These are phyloP conservation scores for Carex myosuroides DNA, from an alignment of 176 grass and related monocot genomes.

Conservation along the genomic window DNA sequence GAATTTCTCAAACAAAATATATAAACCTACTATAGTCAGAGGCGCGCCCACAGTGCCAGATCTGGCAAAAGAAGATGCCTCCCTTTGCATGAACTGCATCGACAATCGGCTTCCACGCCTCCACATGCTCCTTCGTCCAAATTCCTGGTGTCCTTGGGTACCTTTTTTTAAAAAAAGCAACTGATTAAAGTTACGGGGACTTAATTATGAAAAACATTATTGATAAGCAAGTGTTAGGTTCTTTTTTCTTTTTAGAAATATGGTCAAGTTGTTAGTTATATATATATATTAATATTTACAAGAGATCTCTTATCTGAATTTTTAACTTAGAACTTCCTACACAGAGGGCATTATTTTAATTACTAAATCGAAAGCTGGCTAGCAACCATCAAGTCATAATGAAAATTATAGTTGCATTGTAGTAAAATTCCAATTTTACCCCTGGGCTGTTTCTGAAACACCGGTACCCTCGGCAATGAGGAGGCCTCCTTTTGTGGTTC, in stretches of 20 bases:
- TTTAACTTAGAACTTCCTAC: too few species aligned
- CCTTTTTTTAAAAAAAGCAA: not conserved
- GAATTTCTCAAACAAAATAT: not conserved
- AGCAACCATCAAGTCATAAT: not conserved
- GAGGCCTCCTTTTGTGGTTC: slow-evolving; percentile 23
- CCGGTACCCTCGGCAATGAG: slow-evolving; percentile 27
- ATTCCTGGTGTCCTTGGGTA: slow-evolving; percentile 12
- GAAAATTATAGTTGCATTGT: not conserved
- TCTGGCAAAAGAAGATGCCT: slow-evolving; percentile 34
- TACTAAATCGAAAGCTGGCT: too few species aligned
- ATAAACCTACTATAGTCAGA: slow-evolving; percentile 21
- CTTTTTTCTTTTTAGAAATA: too few species aligned
- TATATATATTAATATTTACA: too few species aligned
- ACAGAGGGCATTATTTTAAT: too few species aligned
- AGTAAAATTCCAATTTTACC: not conserved
- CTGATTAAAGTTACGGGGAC: too few species aligned
- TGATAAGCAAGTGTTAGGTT: not conserved
- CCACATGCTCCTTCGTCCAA: slow-evolving; percentile 24
- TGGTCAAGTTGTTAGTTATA: too few species aligned
- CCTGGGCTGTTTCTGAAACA: slow-evolving; percentile 22
- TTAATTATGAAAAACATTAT: not conserved
- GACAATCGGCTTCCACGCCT: slow-evolving; percentile 31
- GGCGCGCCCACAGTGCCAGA: slow-evolving; percentile 26
- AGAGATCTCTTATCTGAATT: too few species aligned
- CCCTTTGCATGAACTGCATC: slow-evolving; percentile 28